Evolutionary conservation across 306 rosid species (phyloP).

Genomic region (Quercus alba): DNA sequence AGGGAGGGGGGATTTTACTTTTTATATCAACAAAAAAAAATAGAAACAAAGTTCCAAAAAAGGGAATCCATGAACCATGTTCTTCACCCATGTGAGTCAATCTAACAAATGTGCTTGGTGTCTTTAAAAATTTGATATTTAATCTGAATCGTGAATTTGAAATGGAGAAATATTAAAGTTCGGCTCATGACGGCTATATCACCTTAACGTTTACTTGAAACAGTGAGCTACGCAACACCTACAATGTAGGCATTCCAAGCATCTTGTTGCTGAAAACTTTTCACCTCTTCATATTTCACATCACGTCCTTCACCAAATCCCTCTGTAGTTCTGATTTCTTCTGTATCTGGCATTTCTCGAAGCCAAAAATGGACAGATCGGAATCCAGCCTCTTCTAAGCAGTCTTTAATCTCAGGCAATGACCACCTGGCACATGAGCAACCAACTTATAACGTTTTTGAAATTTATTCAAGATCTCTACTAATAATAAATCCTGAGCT

Average conservation of each 20-base stretch:
- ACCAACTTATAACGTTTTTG: conserved; percentile 8
- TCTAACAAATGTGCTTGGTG: too few relatives aligned
- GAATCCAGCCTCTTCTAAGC: conserved; percentile 89
- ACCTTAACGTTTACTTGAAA: background rate
- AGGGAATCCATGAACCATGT: too few relatives aligned
- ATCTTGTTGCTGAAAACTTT: conserved; percentile 70
- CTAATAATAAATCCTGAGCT: background rate
- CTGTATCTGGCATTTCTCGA: conserved; percentile 68
- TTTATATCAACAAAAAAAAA: too few relatives aligned
- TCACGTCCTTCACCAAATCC: conserved; percentile 71
- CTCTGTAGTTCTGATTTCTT: conserved; percentile 46
- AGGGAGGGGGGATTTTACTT: too few relatives aligned
- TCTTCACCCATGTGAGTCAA: too few relatives aligned
- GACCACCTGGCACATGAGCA: conserved; percentile 70
- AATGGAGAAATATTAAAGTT: background rate
- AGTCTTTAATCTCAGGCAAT: conserved; percentile 87
- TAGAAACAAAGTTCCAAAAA: too few relatives aligned
- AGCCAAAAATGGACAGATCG: conserved; percentile 81
- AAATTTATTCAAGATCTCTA: conserved; percentile 10
- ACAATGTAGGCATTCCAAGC: conserved; percentile 94
- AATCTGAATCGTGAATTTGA: background rate
- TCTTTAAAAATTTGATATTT: too few relatives aligned
- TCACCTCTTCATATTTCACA: conserved; percentile 70
- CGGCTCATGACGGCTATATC: background rate
- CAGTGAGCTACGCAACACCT: conserved; percentile 57